Conservation (phyloP, 768 basidiomycete species). For the Boletus huronensis region DNA sequence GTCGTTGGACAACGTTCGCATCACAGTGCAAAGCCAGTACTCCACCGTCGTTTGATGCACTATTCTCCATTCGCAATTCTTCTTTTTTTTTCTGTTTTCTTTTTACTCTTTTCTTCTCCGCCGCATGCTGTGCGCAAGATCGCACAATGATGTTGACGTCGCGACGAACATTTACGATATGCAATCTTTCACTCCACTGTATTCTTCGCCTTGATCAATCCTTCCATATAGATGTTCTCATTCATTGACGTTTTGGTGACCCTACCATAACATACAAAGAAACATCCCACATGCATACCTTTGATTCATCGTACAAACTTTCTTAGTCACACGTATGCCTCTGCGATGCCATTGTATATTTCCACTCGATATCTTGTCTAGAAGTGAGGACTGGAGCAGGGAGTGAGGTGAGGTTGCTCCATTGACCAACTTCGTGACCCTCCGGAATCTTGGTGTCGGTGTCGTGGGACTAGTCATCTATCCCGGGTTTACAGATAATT, state of each 20-base stretch:
- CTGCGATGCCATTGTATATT: constrained; percentile 12
- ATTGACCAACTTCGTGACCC: neutral
- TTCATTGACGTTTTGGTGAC: constrained; percentile 1
- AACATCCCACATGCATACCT: neutral
- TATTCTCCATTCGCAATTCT: neutral
- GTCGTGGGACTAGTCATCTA: neutral
- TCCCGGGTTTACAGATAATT: neutral
- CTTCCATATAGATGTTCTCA: too few species aligned
- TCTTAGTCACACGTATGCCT: neutral
- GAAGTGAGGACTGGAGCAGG: neutral
- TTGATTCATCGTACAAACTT: neutral
- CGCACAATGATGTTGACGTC: constrained; percentile 10
- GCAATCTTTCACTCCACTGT: neutral
- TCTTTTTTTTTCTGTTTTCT: too few species aligned
- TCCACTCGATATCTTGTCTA: neutral
- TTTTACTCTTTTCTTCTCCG: too few species aligned
- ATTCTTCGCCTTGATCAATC: neutral
- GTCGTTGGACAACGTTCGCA: constrained; percentile 5
- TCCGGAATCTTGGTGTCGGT: too few species aligned
- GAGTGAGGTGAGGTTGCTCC: neutral
- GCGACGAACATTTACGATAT: constrained; percentile 14
- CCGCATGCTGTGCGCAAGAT: constrained; percentile 7
- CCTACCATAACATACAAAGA: neutral
- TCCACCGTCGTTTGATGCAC: constrained; percentile 3
- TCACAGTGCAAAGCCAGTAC: constrained; percentile 16